These are phyloP conservation scores for Syzygium syzygioides DNA, from an alignment of 441 rosid species.

Conservation along the genomic window DNA sequence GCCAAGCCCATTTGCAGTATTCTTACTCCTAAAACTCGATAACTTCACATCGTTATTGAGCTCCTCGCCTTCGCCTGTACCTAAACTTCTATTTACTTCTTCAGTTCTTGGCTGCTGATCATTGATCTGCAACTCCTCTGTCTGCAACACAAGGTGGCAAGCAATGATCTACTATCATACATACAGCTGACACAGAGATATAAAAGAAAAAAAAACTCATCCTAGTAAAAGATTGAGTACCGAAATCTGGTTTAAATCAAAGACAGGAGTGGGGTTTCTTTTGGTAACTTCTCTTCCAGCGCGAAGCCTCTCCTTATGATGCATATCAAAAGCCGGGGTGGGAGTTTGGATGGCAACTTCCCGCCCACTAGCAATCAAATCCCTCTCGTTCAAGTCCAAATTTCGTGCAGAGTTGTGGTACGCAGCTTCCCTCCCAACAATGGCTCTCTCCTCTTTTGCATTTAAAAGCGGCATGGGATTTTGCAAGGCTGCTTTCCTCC, in stretches of 20 bases:
- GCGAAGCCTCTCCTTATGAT: constrained; percentile 39
- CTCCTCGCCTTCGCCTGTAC: constrained; percentile 38
- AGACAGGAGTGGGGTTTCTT: constrained; percentile 27
- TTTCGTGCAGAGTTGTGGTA: constrained; percentile 10
- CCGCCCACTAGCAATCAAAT: not conserved
- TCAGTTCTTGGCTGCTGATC: constrained; percentile 30
- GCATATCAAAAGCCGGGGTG: not conserved
- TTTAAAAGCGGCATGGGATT: not conserved
- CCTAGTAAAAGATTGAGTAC: constrained; percentile 26
- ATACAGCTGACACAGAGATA: not conserved
- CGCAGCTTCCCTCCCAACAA: not conserved
- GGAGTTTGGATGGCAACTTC: not conserved
- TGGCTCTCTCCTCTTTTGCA: not conserved
- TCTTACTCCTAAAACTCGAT: constrained; percentile 42
- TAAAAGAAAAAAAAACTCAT: not conserved
- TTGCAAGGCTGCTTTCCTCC: constrained; percentile 24
- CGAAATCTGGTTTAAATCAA: constrained; percentile 86
- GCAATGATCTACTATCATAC: not conserved
- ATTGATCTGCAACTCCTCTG: constrained; percentile 45
- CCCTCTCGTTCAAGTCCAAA: constrained; percentile 41
- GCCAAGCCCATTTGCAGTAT: constrained; percentile 39
- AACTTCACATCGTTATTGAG: constrained; percentile 41
- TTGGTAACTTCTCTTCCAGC: constrained; percentile 32
- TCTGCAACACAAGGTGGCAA: constrained; percentile 31
- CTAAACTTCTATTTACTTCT: constrained; percentile 30